These are phyloP conservation scores for Penicillium simplicissimum DNA, from an alignment of 495 filamentous ascomycete species.

Conservation along the genomic window DNA sequence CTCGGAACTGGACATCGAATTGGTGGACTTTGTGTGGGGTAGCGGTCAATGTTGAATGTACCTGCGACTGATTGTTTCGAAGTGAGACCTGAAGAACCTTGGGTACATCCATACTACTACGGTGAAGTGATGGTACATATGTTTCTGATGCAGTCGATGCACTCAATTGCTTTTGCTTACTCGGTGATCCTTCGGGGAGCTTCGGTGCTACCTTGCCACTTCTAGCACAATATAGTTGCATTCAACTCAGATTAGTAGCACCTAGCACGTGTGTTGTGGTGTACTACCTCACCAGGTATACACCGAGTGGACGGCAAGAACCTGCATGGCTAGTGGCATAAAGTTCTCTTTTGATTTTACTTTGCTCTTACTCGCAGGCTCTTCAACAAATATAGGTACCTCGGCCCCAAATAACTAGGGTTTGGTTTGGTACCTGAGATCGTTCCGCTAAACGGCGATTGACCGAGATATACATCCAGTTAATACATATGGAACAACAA, in stretches of 20 bases:
- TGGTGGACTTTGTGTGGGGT: not conserved
- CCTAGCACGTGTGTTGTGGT: not conserved
- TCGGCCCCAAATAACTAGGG: not conserved
- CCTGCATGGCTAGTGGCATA: too few species aligned
- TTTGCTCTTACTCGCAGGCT: too few species aligned
- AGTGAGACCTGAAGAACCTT: too few species aligned
- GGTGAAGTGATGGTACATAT: too few species aligned
- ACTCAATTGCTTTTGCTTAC: too few species aligned
- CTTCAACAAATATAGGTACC: too few species aligned
- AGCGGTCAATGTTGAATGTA: too few species aligned
- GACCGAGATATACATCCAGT: not conserved
- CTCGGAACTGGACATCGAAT: not conserved
- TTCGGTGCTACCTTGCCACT: not conserved
- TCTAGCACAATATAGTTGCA: not conserved
- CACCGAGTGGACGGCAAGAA: not conserved
- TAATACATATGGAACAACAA: not conserved
- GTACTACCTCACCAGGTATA: not conserved
- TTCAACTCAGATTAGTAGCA: not conserved
- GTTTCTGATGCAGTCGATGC: too few species aligned
- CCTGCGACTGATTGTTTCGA: not conserved
- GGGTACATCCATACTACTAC: too few species aligned
- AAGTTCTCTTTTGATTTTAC: too few species aligned
- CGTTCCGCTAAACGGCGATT: not conserved
- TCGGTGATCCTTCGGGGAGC: not conserved
- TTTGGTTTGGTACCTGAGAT: not conserved